phyloP scores from a whole-genome alignment of 2,329 filamentous ascomycete genomes.

The Alternaria burnsii region DNA sequence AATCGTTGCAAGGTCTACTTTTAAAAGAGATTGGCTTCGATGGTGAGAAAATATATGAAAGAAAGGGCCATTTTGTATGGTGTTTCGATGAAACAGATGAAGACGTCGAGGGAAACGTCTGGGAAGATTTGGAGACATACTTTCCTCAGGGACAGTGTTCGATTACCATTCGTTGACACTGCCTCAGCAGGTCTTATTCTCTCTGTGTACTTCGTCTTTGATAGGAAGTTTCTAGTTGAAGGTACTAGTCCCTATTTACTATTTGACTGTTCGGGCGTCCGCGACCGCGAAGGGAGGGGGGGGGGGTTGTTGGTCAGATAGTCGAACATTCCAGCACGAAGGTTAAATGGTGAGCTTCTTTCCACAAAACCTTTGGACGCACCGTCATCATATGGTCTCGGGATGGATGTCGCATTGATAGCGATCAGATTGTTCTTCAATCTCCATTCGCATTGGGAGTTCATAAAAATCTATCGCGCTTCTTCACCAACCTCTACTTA shows the following conservation, averaged over 20 bases:
- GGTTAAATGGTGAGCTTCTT: neutral
- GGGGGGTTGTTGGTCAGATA: too few species aligned
- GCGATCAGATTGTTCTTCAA: too few species aligned
- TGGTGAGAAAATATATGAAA: neutral
- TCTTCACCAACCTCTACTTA: constrained; percentile 3
- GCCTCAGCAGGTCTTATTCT: too few species aligned
- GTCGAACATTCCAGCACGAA: neutral
- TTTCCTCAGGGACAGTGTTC: neutral
- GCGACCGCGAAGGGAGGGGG: too few species aligned
- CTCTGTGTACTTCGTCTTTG: neutral
- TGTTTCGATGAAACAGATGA: too few species aligned
- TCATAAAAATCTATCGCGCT: neutral
- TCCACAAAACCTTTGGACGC: neutral
- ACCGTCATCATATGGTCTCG: neutral
- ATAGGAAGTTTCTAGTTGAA: neutral
- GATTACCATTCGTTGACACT: neutral
- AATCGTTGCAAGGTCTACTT: neutral
- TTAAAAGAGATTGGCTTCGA: neutral
- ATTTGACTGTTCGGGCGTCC: neutral
- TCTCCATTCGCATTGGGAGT: too few species aligned
- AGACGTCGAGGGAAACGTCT: neutral
- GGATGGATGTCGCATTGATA: neutral
- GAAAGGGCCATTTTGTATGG: neutral
- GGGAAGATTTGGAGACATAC: neutral
- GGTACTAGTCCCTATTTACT: neutral